phyloP scores from a whole-genome alignment of 2,329 filamentous ascomycete genomes.

The Fusarium coicis region DNA sequence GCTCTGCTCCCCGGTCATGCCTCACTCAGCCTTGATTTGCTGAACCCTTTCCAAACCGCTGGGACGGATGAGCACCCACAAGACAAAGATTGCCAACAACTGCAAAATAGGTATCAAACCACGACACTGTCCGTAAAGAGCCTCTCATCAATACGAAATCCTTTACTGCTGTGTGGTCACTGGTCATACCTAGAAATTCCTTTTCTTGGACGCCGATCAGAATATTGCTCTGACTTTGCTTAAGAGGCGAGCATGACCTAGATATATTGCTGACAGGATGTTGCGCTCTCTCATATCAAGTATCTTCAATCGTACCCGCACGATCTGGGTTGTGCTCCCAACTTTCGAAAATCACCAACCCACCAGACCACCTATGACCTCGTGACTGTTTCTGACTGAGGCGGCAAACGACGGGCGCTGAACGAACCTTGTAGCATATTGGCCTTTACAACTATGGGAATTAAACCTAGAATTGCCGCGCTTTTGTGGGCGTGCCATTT shows the following conservation, averaged over 20 bases:
- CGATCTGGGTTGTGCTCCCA: background rate
- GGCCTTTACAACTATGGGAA: constrained; percentile 13
- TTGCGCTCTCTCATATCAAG: background rate
- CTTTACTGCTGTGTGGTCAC: background rate
- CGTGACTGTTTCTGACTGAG: constrained; percentile 17
- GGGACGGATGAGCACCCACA: constrained; percentile 29
- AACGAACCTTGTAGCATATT: constrained; percentile 15
- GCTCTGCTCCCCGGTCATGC: background rate
- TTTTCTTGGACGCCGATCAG: background rate
- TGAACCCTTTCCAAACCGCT: constrained; percentile 33
- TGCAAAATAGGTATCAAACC: constrained; percentile 9
- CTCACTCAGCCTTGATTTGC: constrained; percentile 27
- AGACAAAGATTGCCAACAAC: background rate
- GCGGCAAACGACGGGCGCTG: constrained; percentile 22
- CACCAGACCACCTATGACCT: constrained; percentile 7
- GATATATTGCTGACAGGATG: background rate
- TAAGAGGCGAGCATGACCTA: background rate
- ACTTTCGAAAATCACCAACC: background rate
- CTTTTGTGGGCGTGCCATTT: background rate
- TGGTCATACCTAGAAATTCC: background rate
- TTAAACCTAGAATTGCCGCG: constrained; percentile 33
- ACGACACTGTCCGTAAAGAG: constrained; percentile 5
- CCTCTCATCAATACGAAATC: background rate
- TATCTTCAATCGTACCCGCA: background rate
- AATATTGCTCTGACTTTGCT: background rate